Conservation (phyloP, 306 rosid species). For the Amphicarpaea edgeworthii region DNA sequence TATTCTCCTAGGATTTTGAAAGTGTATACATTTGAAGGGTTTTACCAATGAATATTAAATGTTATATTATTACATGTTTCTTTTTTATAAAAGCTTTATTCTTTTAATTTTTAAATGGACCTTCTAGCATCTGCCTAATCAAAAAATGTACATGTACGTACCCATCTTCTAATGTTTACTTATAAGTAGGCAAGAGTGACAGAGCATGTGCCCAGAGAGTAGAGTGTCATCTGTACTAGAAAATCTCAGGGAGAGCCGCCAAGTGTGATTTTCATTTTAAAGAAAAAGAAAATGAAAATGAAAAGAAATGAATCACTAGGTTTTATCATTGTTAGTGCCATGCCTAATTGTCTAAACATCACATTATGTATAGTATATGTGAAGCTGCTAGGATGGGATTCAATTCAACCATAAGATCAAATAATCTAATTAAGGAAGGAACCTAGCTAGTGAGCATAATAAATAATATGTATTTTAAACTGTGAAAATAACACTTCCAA, state of each 20-base stretch:
- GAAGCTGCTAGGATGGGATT: background rate
- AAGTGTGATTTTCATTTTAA: slow-evolving; percentile 5
- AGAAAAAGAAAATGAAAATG: background rate
- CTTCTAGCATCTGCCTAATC: background rate
- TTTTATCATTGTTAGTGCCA: slow-evolving; percentile 30
- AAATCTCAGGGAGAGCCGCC: slow-evolving; percentile 13
- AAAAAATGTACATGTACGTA: background rate
- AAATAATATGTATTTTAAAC: background rate
- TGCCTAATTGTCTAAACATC: slow-evolving; percentile 14
- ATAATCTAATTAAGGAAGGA: background rate
- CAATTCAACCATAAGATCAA: background rate
- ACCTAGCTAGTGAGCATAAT: background rate
- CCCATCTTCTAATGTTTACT: background rate
- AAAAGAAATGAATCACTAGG: background rate
- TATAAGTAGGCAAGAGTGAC: background rate
- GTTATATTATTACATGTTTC: background rate
- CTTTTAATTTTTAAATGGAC: background rate
- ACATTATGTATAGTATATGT: background rate
- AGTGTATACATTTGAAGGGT: background rate
- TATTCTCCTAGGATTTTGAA: slow-evolving; percentile 6
- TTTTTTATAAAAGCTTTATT: background rate
- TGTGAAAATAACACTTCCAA: slow-evolving; percentile 2
- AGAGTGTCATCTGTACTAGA: slow-evolving; percentile 30
- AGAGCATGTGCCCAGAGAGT: background rate
- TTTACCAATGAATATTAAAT: background rate